Conservation (phyloP, 208 protist species). For the Leishmania arabica region DNA sequence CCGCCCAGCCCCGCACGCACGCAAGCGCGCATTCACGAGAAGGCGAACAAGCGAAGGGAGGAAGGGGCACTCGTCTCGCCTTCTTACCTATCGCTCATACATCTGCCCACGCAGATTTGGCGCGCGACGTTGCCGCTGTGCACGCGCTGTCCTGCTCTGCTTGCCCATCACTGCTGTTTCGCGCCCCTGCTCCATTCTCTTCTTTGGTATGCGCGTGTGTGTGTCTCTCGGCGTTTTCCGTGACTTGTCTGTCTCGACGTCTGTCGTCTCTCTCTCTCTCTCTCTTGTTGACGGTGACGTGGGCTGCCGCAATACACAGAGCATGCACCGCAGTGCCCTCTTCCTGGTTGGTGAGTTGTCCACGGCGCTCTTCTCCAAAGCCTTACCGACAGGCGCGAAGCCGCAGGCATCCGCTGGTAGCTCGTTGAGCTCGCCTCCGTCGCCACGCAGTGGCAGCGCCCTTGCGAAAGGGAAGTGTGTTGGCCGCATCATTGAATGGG, state of each 20-base stretch:
- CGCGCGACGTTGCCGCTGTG: neutral
- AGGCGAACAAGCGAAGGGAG: neutral
- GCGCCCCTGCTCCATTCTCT: neutral
- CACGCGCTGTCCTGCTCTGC: neutral
- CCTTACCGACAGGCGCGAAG: neutral
- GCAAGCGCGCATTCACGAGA: neutral
- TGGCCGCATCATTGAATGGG: slow-evolving; percentile 69
- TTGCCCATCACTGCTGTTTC: neutral
- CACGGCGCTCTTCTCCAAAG: slow-evolving; percentile 1
- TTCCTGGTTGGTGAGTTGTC: slow-evolving; percentile 7
- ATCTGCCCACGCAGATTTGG: neutral
- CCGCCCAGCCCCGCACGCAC: neutral
- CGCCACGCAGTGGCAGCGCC: neutral
- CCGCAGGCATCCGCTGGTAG: neutral
- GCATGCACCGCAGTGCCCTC: slow-evolving; percentile 12
- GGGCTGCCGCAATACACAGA: neutral
- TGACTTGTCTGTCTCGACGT: neutral
- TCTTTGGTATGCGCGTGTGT: neutral
- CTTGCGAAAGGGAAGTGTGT: slow-evolving; percentile 7
- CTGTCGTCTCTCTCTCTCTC: neutral
- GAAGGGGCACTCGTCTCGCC: neutral
- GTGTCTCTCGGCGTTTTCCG: neutral
- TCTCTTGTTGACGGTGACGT: neutral
- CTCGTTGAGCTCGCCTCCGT: neutral
- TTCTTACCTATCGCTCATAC: neutral